phyloP scores from a whole-genome alignment of 306 rosid genomes.

The Sphenostylis stenocarpa region DNA sequence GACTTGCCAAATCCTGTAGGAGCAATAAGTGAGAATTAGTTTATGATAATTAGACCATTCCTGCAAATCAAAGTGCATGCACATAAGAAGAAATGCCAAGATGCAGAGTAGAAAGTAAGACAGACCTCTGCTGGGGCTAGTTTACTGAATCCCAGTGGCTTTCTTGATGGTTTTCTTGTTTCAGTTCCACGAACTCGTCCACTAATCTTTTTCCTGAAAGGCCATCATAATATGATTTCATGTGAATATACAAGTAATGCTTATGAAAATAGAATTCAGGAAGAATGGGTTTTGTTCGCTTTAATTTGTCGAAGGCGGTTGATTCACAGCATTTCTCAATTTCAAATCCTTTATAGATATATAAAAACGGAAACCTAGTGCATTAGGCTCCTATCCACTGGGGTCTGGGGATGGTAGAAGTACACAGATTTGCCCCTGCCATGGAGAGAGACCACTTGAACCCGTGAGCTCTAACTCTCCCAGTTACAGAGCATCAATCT shows the following conservation, averaged over 20 bases:
- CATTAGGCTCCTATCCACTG: no score
- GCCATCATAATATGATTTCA: constrained; percentile 29
- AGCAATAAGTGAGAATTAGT: constrained; percentile 25
- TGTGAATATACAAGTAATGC: background rate
- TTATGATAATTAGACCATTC: background rate
- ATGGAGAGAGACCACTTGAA: background rate
- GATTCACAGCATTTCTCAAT: constrained; percentile 1
- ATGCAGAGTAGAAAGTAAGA: constrained; percentile 23
- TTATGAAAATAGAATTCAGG: background rate
- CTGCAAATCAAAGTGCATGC: constrained; percentile 3
- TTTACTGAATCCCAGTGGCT: constrained; percentile 63
- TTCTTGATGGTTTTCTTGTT: constrained; percentile 72
- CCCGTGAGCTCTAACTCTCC: background rate
- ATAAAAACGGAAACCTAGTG: background rate
- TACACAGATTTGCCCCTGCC: background rate
- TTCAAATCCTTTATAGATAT: constrained; percentile 9
- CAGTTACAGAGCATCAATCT: background rate
- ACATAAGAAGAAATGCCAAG: background rate
- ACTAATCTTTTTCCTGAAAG: constrained; percentile 74
- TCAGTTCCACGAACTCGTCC: constrained; percentile 74
- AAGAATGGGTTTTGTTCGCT: background rate
- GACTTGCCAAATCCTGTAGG: constrained; percentile 58
- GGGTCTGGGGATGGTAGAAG: background rate
- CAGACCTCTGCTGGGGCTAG: constrained; percentile 76
- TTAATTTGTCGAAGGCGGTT: background rate